Percentiles rank a stretch among this genome's conserved stretches.
Conservation (phyloP, 805 yeast genomes). For the Metschnikowia lunata region DNA sequence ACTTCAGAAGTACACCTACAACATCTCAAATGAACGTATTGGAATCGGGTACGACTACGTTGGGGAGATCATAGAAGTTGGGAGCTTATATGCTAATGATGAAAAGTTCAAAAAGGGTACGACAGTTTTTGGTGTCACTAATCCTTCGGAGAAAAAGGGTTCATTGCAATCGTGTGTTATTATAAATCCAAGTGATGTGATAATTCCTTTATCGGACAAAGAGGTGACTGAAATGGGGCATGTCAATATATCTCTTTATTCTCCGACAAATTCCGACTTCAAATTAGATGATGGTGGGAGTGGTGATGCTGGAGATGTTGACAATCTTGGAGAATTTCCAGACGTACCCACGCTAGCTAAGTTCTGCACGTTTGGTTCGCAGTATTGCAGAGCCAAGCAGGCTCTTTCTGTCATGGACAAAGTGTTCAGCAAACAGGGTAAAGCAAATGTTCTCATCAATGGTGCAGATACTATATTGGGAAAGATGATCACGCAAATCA, state of each 20-base stretch:
- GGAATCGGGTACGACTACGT: conserved; percentile 71
- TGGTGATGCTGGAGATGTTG: background rate
- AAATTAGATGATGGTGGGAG: conserved; percentile 7
- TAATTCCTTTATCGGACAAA: conserved; percentile 26
- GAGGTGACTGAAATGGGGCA: conserved; percentile 18
- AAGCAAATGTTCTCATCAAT: conserved; percentile 34
- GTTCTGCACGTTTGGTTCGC: conserved; percentile 28
- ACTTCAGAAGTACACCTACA: conserved; percentile 48
- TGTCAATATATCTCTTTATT: conserved; percentile 23
- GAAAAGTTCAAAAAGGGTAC: conserved; percentile 49
- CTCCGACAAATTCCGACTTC: conserved; percentile 9
- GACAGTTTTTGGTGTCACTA: conserved; percentile 57
- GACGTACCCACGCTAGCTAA: conserved; percentile 30
- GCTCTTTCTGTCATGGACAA: conserved; percentile 25
- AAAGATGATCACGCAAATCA: conserved; percentile 30
- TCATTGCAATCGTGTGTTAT: conserved; percentile 54
- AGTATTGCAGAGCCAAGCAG: conserved; percentile 37
- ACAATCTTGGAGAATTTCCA: background rate
- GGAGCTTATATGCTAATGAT: conserved; percentile 33
- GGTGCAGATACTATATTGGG: conserved; percentile 43
- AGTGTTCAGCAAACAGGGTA: conserved; percentile 9
- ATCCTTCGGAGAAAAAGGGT: conserved; percentile 52
- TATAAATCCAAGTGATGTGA: conserved; percentile 42
- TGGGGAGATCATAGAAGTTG: conserved; percentile 57
- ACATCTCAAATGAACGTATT: conserved; percentile 48